A percentile compares a stretch with the other conserved stretches of the same genome.
These are phyloP conservation scores for Luffa aegyptiaca DNA, from an alignment of 306 rosid species.

Conservation along the genomic window DNA sequence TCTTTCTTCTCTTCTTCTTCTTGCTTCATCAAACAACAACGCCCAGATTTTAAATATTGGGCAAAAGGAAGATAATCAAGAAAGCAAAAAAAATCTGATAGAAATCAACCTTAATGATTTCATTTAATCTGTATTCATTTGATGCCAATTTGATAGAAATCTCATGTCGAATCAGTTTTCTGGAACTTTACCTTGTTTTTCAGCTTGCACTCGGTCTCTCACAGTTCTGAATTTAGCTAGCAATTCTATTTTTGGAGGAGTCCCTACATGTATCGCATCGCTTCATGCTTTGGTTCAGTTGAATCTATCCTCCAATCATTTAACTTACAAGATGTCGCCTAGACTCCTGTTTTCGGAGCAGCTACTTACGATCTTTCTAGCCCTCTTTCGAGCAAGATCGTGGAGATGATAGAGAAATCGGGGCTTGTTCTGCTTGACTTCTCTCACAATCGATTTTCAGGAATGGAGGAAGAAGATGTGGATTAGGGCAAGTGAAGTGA, in stretches of 20 bases:
- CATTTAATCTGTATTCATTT: too few relatives aligned
- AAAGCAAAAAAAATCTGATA: too few relatives aligned
- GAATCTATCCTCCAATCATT: slow-evolving; percentile 69
- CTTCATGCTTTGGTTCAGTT: slow-evolving; percentile 60
- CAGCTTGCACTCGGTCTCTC: slow-evolving; percentile 61
- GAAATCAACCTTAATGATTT: too few relatives aligned
- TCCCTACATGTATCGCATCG: slow-evolving; percentile 81
- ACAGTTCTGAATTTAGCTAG: slow-evolving; percentile 59
- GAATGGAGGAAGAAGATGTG: too few relatives aligned
- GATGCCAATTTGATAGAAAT: too few relatives aligned
- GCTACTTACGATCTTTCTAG: slow-evolving; percentile 76
- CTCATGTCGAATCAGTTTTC: slow-evolving; percentile 80
- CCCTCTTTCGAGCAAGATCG: slow-evolving; percentile 71
- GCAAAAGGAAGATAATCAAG: too few relatives aligned
- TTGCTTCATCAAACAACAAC: too few relatives aligned
- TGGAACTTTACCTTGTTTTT: slow-evolving; percentile 87
- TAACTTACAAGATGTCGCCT: slow-evolving; percentile 64
- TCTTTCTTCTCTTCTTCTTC: too few relatives aligned
- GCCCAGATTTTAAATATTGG: too few relatives aligned
- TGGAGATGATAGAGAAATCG: slow-evolving; percentile 71
- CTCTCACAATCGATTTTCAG: slow-evolving; percentile 80
- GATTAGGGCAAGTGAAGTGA: too few relatives aligned
- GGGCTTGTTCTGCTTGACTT: slow-evolving; percentile 93
- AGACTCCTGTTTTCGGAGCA: slow-evolving; percentile 75
- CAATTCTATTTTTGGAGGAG: slow-evolving; percentile 75